Conservation (phyloP, 306 rosid genomes). For the Ziziphus jujuba region DNA sequence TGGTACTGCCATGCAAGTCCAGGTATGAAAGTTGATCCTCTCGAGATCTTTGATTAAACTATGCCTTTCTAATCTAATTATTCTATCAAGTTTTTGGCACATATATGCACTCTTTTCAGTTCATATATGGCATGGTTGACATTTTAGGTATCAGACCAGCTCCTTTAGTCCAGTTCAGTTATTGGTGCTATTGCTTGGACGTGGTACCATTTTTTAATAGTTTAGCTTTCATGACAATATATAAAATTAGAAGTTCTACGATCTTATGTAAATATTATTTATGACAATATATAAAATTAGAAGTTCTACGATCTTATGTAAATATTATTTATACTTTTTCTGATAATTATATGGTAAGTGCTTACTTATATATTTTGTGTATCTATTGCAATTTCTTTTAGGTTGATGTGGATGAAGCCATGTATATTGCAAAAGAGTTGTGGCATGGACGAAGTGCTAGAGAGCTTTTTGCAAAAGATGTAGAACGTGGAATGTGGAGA, state of each 20-base stretch:
- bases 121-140: no score
- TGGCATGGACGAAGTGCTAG: constrained; percentile 97
- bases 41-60: no score
- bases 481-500: constrained; percentile 97
- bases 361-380: neutral
- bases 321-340: no score
- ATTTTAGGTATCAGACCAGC: no score
- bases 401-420: constrained; percentile 96
- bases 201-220: no score
- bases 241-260: no score
- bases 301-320: no score
- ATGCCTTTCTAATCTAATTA: neutral
- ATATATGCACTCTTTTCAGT: neutral
- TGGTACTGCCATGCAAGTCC: constrained; percentile 76
- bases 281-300: no score
- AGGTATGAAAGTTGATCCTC: constrained; percentile 44
- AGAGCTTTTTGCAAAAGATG: constrained; percentile 63
- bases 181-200: no score
- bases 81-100: neutral
- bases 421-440: constrained; percentile 83
- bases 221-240: no score
- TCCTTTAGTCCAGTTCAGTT: no score
- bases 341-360: neutral
- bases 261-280: no score
- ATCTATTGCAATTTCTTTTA: constrained; percentile 25